phyloP scores from a whole-genome alignment of 2,329 filamentous ascomycete genomes.

The Ceratocystis papillata region DNA sequence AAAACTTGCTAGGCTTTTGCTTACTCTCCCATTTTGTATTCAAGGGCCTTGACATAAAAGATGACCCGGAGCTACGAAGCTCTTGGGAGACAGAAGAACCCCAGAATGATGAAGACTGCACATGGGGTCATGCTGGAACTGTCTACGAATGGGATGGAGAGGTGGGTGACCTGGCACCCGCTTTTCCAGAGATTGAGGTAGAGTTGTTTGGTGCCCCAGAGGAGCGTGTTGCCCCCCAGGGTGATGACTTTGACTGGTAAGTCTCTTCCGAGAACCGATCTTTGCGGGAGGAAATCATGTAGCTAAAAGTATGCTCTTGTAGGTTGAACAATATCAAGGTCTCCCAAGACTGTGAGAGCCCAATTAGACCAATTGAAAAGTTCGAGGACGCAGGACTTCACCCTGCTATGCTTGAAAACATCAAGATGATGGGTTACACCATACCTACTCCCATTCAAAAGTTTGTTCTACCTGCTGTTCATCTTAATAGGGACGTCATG shows the following conservation, averaged over 20 bases:
- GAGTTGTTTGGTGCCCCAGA: constrained; percentile 58
- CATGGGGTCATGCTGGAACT: constrained; percentile 18
- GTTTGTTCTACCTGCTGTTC: constrained; percentile 70
- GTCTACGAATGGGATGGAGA: constrained; percentile 81
- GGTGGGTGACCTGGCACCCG: constrained; percentile 72
- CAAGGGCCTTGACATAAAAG: neutral
- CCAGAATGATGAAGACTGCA: neutral
- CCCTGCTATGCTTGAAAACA: constrained; percentile 68
- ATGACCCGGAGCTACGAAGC: neutral
- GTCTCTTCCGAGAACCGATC: constrained; percentile 26
- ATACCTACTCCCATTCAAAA: constrained; percentile 77
- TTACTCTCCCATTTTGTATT: neutral
- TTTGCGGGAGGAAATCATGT: neutral
- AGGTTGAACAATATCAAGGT: constrained; percentile 48
- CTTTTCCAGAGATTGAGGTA: constrained; percentile 57
- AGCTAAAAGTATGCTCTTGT: neutral
- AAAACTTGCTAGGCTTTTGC: neutral
- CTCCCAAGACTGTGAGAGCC: constrained; percentile 44
- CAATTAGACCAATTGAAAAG: constrained; percentile 40
- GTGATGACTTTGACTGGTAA: constrained; percentile 20
- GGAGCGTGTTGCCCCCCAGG: constrained; percentile 32
- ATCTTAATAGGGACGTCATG: constrained; percentile 69
- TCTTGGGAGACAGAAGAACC: neutral
- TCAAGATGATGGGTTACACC: constrained; percentile 59
- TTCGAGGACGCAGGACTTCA: constrained; percentile 77